Percentiles rank a stretch among this genome's conserved stretches.
These are phyloP conservation scores for Hyaloscypha variabilis DNA, from an alignment of 495 filamentous ascomycete species.

Conservation along the genomic window DNA sequence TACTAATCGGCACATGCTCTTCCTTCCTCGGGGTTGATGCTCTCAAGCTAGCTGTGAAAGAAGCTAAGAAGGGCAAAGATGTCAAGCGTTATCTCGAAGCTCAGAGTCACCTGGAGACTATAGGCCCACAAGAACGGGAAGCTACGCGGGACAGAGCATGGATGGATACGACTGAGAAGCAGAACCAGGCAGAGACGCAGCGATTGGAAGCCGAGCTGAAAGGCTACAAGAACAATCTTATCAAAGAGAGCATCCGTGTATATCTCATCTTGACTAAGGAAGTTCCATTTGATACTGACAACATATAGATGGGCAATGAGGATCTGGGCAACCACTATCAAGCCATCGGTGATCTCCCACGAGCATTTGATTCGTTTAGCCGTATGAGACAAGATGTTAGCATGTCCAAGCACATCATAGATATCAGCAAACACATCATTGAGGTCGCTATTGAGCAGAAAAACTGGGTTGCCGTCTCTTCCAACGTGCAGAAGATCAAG, in stretches of 20 bases:
- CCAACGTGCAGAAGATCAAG: conserved; percentile 69
- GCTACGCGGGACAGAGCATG: conserved; percentile 68
- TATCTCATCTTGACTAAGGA: conserved; percentile 26
- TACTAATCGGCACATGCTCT: conserved; percentile 78
- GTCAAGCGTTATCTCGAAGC: conserved; percentile 69
- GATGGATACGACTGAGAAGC: conserved; percentile 62
- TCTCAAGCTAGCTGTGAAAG: conserved; percentile 71
- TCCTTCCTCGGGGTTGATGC: conserved; percentile 78
- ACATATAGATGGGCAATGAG: conserved; percentile 71
- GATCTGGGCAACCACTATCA: conserved; percentile 73
- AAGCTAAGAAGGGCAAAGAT: conserved; percentile 80
- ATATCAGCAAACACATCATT: conserved; percentile 71
- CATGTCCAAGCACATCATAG: conserved; percentile 67
- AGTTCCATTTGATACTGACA: neutral
- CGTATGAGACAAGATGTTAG: conserved; percentile 79
- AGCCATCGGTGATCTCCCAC: conserved; percentile 60
- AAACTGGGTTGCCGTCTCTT: conserved; percentile 66
- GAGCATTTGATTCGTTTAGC: conserved; percentile 67
- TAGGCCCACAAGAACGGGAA: conserved; percentile 69
- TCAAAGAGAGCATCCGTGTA: conserved; percentile 96
- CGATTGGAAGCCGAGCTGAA: conserved; percentile 81
- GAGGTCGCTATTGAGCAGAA: conserved; percentile 66
- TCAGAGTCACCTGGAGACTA: conserved; percentile 61
- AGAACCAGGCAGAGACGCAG: conserved; percentile 67
- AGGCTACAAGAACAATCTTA: conserved; percentile 95